These are phyloP conservation scores for Boletus subcaerulescens DNA, from an alignment of 768 basidiomycete species.

Conservation along the genomic window DNA sequence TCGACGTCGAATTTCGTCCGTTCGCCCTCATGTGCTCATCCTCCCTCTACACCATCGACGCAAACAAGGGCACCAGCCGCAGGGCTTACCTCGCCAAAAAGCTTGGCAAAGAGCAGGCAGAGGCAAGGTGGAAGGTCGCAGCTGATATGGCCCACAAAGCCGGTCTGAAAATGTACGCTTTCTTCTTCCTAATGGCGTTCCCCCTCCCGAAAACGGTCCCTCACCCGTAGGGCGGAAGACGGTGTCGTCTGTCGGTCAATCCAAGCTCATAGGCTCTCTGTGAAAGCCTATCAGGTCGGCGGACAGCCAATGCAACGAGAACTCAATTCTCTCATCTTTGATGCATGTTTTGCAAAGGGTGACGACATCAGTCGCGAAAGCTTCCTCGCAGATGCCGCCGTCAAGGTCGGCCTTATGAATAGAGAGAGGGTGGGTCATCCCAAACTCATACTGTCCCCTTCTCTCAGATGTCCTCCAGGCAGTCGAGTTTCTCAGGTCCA, in stretches of 20 bases:
- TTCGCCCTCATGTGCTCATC: constrained; percentile 29
- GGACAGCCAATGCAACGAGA: constrained; percentile 39
- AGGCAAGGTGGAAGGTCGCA: constrained; percentile 25
- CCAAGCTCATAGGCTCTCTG: constrained; percentile 43
- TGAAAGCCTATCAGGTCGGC: constrained; percentile 40
- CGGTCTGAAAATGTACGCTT: constrained; percentile 25
- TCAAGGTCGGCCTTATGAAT: constrained; percentile 39
- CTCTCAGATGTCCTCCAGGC: constrained; percentile 28
- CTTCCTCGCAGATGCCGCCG: constrained; percentile 38
- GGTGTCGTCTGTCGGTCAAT: constrained; percentile 40
- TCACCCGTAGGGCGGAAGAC: constrained; percentile 32
- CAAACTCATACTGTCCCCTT: neutral
- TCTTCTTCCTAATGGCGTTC: neutral
- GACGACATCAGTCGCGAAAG: constrained; percentile 37
- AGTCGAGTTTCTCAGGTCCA: constrained; percentile 39
- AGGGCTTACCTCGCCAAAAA: constrained; percentile 23
- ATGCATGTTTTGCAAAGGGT: constrained; percentile 39
- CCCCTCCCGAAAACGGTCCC: neutral
- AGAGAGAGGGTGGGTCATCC: constrained; percentile 32
- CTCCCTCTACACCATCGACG: constrained; percentile 18
- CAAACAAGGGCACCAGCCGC: constrained; percentile 21
- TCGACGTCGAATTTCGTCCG: constrained; percentile 37
- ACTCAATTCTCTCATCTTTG: constrained; percentile 38
- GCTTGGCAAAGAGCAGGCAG: constrained; percentile 26
- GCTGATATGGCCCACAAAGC: constrained; percentile 30